Conservation (phyloP, 345 rosid species). For the Geranium brycei region DNA sequence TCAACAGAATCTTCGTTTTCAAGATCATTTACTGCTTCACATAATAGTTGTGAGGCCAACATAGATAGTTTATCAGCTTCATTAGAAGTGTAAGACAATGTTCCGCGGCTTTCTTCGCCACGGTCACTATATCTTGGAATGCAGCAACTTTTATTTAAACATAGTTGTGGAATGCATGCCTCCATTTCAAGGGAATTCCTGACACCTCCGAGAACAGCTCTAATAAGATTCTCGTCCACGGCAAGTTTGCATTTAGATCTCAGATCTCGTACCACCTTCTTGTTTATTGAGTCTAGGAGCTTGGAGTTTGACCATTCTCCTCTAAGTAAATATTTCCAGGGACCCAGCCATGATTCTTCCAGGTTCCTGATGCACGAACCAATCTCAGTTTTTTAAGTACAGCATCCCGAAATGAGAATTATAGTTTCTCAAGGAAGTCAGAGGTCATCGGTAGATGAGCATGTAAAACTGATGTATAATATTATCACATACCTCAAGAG, state of each 20-base stretch:
- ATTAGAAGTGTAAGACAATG: conserved; percentile 14
- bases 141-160: conserved; percentile 46
- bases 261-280: conserved; percentile 45
- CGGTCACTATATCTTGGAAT: conserved; percentile 28
- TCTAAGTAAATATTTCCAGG: conserved; percentile 60
- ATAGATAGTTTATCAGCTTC: conserved; percentile 21
- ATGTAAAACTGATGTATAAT: no score
- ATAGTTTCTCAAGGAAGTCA: neutral
- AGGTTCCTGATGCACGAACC: conserved; percentile 30
- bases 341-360: conserved; percentile 85
- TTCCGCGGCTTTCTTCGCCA: conserved; percentile 23
- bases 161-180: conserved; percentile 30
- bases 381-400: neutral
- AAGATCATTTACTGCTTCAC: conserved; percentile 47
- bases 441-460: neutral
- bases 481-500: conserved; percentile 40
- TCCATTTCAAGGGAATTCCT: conserved; percentile 24
- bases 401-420: no score
- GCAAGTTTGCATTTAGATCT: conserved; percentile 63
- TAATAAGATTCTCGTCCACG: conserved; percentile 43
- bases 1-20: conserved; percentile 21
- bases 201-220: conserved; percentile 48
- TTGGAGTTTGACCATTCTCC: conserved; percentile 43
- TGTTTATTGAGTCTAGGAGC: conserved; percentile 29
- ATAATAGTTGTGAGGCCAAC: conserved; percentile 48